Base-by-base conservation (phyloP, 2,329 filamentous ascomycete genomes). In the Beauveria sp. region DNA sequence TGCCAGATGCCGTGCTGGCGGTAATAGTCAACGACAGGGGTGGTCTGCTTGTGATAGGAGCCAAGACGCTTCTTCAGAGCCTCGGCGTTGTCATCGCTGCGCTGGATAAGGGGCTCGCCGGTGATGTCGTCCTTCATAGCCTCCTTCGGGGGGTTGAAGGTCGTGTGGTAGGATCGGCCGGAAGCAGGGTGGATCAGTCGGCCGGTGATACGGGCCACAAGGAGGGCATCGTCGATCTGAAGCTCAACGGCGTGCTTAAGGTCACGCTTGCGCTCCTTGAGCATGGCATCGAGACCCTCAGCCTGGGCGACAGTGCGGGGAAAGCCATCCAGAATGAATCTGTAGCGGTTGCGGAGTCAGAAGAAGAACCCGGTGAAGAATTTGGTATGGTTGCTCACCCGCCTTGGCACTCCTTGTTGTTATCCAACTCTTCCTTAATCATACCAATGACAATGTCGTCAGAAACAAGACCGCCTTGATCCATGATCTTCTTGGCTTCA, bases 401-500 rank as follows among this genome's bases (percentile, higher is more conserved):
- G 78, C 93, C 93, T 81, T 90, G 90, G 86, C 95, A 99, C 80
- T 99, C 93, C 72, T 85, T 79, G 82, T 99, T 99, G 79, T 84
- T 89, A 72, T 96, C 90, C 57, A 99, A 85, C 83, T 99, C 93
- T 75, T 88, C 90, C 86, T 95, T 93, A 82, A 99, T 99, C 95
- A 99, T 99, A 78, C 93, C 92, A 77, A 99, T 90, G 85, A 99
- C 93, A 74, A 99, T 99, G 74, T 98, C 93, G 77, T 99, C 95
- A 77, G 92, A 96, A 75, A 99, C 95, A 63, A 99, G 86, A 69
- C 93, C 93, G 70, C 95, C 95, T 75, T 93, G 89, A 74, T 99
- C 95, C 95, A 99, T 99, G 77, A 99, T 99, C 87, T 98, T 98
- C 88, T 99, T 99, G 67, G 95, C 95, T 81, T 97, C 92, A 73